Conservation (phyloP, 1,284 basidiomycete genomes). For the Ganoderma lucidum region DNA sequence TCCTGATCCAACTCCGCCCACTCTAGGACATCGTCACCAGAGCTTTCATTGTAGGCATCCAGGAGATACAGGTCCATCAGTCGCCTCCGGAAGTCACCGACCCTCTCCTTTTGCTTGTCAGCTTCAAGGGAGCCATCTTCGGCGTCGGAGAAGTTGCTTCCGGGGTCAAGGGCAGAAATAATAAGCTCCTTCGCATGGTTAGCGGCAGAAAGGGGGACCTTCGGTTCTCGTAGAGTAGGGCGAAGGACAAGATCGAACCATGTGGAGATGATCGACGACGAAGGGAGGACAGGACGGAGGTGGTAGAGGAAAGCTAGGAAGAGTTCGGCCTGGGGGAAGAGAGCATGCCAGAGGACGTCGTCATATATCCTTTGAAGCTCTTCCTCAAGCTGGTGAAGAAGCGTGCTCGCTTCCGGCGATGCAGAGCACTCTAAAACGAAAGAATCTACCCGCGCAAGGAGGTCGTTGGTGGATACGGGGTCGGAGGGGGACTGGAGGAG, state of each 20-base stretch:
- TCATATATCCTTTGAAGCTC: constrained; percentile 70
- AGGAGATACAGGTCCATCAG: constrained; percentile 78
- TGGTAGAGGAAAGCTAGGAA: constrained; percentile 73
- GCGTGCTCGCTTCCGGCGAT: constrained; percentile 51
- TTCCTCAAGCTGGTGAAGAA: constrained; percentile 65
- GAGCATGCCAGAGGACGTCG: constrained; percentile 68
- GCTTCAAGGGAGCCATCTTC: constrained; percentile 28
- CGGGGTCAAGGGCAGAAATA: constrained; percentile 57
- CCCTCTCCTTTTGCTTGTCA: constrained; percentile 50
- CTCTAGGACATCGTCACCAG: constrained; percentile 75
- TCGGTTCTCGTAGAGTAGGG: constrained; percentile 77
- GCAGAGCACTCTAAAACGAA: constrained; percentile 58
- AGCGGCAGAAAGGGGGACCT: constrained; percentile 62
- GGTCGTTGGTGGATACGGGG: constrained; percentile 48
- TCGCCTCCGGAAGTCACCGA: constrained; percentile 68
- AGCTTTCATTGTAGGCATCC: constrained; percentile 77
- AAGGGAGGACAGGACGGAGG: constrained; percentile 64
- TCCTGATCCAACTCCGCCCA: constrained; percentile 70
- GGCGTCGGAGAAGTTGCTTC: constrained; percentile 20
- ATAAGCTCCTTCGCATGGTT: constrained; percentile 78
- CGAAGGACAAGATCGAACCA: constrained; percentile 84
- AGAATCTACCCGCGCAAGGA: constrained; percentile 58
- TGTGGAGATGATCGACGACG: constrained; percentile 70
- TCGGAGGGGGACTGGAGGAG: constrained; percentile 58
- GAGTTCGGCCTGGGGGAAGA: constrained; percentile 64